Base-by-base conservation (phyloP, 305 asterid genomes). In the Fraxinus baroniana region DNA sequence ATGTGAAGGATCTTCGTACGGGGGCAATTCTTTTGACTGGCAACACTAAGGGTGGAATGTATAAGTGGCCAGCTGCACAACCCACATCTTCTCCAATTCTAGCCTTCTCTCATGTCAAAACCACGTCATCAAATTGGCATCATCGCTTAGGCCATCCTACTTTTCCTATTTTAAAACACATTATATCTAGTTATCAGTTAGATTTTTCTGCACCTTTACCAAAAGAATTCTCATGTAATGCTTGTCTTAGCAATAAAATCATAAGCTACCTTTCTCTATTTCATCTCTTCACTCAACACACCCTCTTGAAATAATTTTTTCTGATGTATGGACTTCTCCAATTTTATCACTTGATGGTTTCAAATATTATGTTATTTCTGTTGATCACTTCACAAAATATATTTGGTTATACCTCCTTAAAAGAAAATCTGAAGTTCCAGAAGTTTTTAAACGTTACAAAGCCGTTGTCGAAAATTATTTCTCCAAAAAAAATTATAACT, bases 281-380 rank as follows among this genome's bases (percentile, higher is more conserved):
- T 36, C 41, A 36, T 36, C 41, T 36, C 7, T 36, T 36, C 41
- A 36, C 41, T 36, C 41, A 36, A 36, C 41, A 36, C 41, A 13
- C 0, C 55, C 15, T 2, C 15, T 55, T 5, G 81, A 78, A 52
- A 13, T 78, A 15, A 10, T 57, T 32, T 5, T 78, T 13, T 52
- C 18, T 77, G 80, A 77, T 77, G 24, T 77, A 9, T 77, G 13
- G 80, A 22, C 71, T 2, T 46, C 71, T 44, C 81, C 81, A 0
- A 2, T 78, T 10, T 35, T 7, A 5, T 78, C 74, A 22, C 2
- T 28, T 1, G 49, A 78, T 46, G 71, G 36, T 24, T 26, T 15
- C 22, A 46, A 20, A 46, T 77, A 77, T 49, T 77, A 44, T 18
- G 9, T 77, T 46, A 24, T 52, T 2, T 77, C 26, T 77, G 26